Evolutionary conservation across 495 filamentous ascomycete genomes (phyloP), one percentile per base, ranked within the genome.

Genomic region (Eremomyces bilateralis): DNA sequence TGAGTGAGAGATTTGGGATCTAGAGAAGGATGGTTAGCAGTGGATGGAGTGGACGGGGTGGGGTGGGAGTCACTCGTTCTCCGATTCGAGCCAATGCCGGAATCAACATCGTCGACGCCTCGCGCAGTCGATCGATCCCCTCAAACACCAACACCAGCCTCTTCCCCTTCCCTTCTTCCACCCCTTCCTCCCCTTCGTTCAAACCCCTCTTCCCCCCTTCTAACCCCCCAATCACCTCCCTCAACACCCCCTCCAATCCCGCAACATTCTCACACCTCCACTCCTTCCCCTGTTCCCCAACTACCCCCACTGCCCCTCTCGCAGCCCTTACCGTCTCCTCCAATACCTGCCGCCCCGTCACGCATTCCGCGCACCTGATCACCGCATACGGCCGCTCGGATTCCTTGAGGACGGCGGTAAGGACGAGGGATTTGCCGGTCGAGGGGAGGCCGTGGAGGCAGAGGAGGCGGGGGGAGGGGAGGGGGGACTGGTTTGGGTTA

Each of bases 121-220:
- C 90, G 44, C 80, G 59, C 54, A 90, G 82, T 30, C 61, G 67
- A 50, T 95, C 88, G 36, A 94, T 79, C n/a, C 71, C 79, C 56
- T 97, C 90, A 38, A 94, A 67, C 20, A 90, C 81, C 22, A 93
- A 52, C 18, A 84, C 71, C 50, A 91, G 82, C 45, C 68, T 70
- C 21, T 55, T 46, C 21, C 52, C 56, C 19, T 52, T 52, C 8
- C 40, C 40, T 15, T 53, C 47, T 1, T 56, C 34, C 44, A 76
- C 44, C 42, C 56, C 58, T 41, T 66, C 59, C n/a, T n/a, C n/a
- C n/a, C n/a, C n/a, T n/a, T n/a, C n/a, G n/a, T n/a, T n/a, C n/a
- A n/a, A n/a, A n/a, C n/a, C n/a, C n/a, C n/a, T n/a, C 24, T 28
- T 28, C 45, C 68, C 69, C 21, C 55, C 47, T 21, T 51, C 57